These are phyloP conservation scores for Trichoderma brevicompactum DNA, from an alignment of 2,329 filamentous ascomycete species.

Conservation along the genomic window DNA sequence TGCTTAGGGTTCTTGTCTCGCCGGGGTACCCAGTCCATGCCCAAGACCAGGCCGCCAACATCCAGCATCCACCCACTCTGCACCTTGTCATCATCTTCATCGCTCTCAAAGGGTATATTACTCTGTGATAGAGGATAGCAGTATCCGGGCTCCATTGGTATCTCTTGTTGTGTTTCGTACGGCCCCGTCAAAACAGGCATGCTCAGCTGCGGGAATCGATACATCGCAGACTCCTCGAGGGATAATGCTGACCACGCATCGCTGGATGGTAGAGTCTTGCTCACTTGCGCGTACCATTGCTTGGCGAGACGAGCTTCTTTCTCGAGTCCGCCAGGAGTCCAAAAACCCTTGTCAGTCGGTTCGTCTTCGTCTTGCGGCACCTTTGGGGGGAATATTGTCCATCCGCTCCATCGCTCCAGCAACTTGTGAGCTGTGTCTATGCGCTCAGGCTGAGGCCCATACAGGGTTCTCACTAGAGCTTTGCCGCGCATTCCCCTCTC, in stretches of 20 bases:
- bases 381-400: slow-evolving; percentile 47
- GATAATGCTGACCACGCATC: slow-evolving; percentile 33
- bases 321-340: slow-evolving; percentile 45
- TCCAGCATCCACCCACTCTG: slow-evolving; percentile 59
- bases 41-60: slow-evolving; percentile 56
- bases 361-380: slow-evolving; percentile 36
- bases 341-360: slow-evolving; percentile 44
- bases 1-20: slow-evolving; percentile 46
- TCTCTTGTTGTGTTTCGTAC: slow-evolving; percentile 38
- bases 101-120: slow-evolving; percentile 39
- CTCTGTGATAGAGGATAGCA: slow-evolving; percentile 37
- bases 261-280: slow-evolving; percentile 29
- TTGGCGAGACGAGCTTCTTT: slow-evolving; percentile 42
- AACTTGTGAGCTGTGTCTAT: slow-evolving; percentile 45
- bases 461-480: slow-evolving; percentile 47
- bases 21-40: slow-evolving; percentile 57
- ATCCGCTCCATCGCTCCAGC: slow-evolving; percentile 48
- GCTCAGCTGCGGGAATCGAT: slow-evolving; percentile 36
- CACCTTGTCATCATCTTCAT: slow-evolving; percentile 34
- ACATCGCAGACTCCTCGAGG: slow-evolving; percentile 38
- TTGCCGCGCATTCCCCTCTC: slow-evolving; percentile 42
- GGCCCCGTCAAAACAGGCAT: slow-evolving; percentile 45
- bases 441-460: slow-evolving; percentile 45
- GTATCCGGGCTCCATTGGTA: slow-evolving; percentile 38
- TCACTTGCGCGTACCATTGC: slow-evolving; percentile 38